phyloP scores from a whole-genome alignment of 2,329 filamentous ascomycete species.

The Ophiocordyceps polyrhachis-furcata region DNA sequence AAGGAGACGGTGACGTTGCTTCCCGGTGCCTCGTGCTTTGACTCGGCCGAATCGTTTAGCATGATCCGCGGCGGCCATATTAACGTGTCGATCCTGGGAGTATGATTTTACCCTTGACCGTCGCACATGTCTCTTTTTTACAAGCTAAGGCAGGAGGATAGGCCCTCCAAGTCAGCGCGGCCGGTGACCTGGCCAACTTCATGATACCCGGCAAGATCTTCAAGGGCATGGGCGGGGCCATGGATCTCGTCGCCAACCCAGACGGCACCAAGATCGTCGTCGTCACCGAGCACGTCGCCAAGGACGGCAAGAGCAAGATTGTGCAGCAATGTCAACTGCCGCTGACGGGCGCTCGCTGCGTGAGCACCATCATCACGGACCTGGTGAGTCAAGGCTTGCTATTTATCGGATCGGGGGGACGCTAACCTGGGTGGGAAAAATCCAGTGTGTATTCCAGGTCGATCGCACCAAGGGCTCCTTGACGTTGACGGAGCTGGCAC shows the following conservation, averaged over 20 bases:
- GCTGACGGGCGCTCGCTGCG: constrained; percentile 72
- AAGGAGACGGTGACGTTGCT: constrained; percentile 83
- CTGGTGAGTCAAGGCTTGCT: constrained; percentile 30
- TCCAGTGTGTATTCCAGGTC: constrained; percentile 32
- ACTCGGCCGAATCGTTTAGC: constrained; percentile 76
- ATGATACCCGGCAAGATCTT: constrained; percentile 74
- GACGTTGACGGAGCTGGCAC: constrained; percentile 69
- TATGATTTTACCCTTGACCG: no score
- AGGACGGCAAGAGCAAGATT: constrained; percentile 89
- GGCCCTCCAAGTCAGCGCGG: constrained; percentile 72
- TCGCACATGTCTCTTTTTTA: no score
- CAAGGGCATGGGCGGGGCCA: constrained; percentile 82
- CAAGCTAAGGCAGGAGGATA: no score
- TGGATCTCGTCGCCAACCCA: constrained; percentile 84
- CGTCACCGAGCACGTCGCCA: constrained; percentile 92
- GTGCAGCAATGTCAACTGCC: constrained; percentile 88
- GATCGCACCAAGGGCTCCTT: constrained; percentile 58
- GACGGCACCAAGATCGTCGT: constrained; percentile 81
- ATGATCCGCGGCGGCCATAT: constrained; percentile 84
- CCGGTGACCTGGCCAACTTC: constrained; percentile 73
- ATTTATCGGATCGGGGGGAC: neutral
- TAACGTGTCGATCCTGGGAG: constrained; percentile 67
- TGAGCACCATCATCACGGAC: constrained; percentile 82
- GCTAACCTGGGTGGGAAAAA: neutral
- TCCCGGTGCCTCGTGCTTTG: constrained; percentile 63